Percentiles rank a stretch among this genome's conserved stretches.
These are phyloP conservation scores for Gamsiella multidivaricata DNA, from an alignment of 192 early-diverging fungal species.

Conservation along the genomic window DNA sequence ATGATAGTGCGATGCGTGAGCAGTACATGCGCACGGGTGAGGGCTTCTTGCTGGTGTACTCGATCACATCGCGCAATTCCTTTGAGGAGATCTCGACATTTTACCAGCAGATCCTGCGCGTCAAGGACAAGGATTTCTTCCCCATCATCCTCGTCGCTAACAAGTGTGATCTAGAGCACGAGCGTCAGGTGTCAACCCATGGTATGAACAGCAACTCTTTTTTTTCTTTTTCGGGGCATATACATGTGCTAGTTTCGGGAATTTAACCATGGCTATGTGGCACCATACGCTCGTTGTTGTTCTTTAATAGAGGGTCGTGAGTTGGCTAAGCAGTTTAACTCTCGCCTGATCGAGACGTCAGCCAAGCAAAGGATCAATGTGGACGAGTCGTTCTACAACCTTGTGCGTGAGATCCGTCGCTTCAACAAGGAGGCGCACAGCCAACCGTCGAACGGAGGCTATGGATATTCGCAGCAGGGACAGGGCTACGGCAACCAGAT, in stretches of 20 bases:
- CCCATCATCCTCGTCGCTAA: conserved; percentile 93
- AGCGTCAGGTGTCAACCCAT: conserved; percentile 83
- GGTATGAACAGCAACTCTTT: conserved; percentile 48
- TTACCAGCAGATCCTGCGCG: conserved; percentile 91
- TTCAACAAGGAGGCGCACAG: conserved; percentile 79
- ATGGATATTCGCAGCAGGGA: conserved; percentile 55
- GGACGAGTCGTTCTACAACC: conserved; percentile 88
- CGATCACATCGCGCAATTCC: conserved; percentile 89
- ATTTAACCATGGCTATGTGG: too few species aligned
- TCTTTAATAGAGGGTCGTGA: conserved; percentile 87
- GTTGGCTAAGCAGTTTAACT: conserved; percentile 79
- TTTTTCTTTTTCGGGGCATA: too few species aligned
- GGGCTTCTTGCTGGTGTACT: conserved; percentile 94
- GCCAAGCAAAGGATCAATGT: conserved; percentile 92
- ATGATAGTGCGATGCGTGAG: conserved; percentile 86
- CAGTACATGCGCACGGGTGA: conserved; percentile 98
- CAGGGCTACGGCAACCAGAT: conserved; percentile 52
- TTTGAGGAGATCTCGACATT: conserved; percentile 94
- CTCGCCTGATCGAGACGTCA: conserved; percentile 88
- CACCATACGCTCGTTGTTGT: too few species aligned
- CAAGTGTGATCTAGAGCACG: conserved; percentile 88
- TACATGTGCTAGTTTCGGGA: too few species aligned
- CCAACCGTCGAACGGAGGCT: conserved; percentile 50
- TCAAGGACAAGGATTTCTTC: conserved; percentile 92
- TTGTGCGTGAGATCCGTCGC: conserved; percentile 86